Conservation (phyloP, 83 land plant genomes). For the Picea mariana region DNA sequence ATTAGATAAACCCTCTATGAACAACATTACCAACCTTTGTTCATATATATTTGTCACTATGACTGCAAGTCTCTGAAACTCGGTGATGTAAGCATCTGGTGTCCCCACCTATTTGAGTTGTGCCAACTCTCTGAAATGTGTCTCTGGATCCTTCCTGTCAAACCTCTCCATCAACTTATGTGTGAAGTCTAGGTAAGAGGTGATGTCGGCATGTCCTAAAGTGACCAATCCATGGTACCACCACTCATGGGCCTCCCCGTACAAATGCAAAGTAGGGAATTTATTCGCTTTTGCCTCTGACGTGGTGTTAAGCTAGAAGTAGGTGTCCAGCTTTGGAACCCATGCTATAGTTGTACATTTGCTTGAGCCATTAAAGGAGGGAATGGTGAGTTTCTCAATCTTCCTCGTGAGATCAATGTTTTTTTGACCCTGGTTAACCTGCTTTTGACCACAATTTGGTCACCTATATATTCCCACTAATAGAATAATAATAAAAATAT, state of each 20-base stretch:
- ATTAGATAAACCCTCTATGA: not conserved
- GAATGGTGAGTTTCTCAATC: too few relatives aligned
- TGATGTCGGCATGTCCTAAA: not conserved
- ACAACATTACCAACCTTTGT: not conserved
- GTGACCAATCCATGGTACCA: not conserved
- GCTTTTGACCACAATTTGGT: too few relatives aligned
- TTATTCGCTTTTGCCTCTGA: not conserved
- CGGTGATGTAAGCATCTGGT: not conserved
- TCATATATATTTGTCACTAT: not conserved
- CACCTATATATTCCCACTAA: too few relatives aligned
- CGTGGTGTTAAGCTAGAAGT: not conserved
- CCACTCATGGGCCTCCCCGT: not conserved
- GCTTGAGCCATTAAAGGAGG: too few relatives aligned
- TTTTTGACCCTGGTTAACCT: too few relatives aligned
- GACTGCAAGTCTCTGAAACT: not conserved
- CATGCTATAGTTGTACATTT: too few relatives aligned
- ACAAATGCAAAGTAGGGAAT: not conserved
- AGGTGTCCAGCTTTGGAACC: not conserved
- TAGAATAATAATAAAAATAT: too few relatives aligned
- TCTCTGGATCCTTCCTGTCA: not conserved
- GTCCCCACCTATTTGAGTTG: not conserved
- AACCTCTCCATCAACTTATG: not conserved
- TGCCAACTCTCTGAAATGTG: not conserved
- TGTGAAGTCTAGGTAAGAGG: not conserved
- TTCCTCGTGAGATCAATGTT: too few relatives aligned